phyloP scores from a whole-genome alignment of 768 basidiomycete species.

The Termitomyces sp. region DNA sequence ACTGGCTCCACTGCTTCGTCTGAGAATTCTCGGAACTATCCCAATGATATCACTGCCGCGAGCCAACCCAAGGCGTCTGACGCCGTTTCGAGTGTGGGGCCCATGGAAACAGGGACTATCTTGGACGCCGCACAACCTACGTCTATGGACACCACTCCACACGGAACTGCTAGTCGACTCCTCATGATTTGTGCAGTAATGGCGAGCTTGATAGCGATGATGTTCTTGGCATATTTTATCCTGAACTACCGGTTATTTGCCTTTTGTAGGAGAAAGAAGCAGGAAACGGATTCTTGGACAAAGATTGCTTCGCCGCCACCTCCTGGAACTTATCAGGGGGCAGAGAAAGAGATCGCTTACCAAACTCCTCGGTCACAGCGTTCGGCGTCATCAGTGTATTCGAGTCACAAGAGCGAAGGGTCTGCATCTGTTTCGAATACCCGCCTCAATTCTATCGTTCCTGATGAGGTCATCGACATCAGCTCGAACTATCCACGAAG shows the following conservation, averaged over 20 bases:
- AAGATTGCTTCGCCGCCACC: slow-evolving; percentile 12
- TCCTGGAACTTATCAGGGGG: slow-evolving; percentile 1
- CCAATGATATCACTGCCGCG: neutral
- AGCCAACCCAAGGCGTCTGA: neutral
- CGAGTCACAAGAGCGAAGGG: neutral
- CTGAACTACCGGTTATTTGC: slow-evolving; percentile 7
- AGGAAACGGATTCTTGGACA: slow-evolving; percentile 2
- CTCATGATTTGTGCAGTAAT: slow-evolving; percentile 13
- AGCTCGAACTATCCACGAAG: slow-evolving; percentile 22
- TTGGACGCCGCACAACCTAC: neutral
- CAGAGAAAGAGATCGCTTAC: slow-evolving; percentile 9
- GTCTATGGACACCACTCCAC: neutral
- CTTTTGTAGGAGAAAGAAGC: slow-evolving; percentile 6
- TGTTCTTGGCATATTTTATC: slow-evolving; percentile 11
- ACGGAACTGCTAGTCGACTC: slow-evolving; percentile 9
- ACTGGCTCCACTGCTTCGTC: neutral
- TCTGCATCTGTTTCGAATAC: neutral
- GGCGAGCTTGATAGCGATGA: slow-evolving; percentile 13
- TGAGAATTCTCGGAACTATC: neutral
- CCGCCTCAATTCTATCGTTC: neutral
- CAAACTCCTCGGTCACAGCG: neutral
- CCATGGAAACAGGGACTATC: neutral
- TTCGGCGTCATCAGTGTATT: slow-evolving; percentile 7
- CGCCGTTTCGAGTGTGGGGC: neutral
- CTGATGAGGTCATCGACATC: slow-evolving; percentile 21